Conservation (phyloP, 140 eudicot genomes). For the Stevia rebaudiana region DNA sequence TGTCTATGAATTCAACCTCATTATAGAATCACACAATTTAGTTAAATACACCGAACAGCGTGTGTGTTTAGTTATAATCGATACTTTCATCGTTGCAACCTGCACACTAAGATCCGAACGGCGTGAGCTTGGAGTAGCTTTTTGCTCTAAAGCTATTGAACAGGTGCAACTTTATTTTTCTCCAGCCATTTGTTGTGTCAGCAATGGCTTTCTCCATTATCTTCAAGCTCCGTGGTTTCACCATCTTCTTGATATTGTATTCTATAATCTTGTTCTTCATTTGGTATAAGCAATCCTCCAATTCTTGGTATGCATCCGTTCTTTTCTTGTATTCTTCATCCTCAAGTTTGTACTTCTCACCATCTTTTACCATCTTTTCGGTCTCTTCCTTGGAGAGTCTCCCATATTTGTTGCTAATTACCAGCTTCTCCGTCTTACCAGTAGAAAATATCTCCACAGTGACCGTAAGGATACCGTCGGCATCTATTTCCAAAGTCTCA, state of each 20-base stretch:
- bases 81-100: too few species aligned
- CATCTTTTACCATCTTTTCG: conserved; percentile 22
- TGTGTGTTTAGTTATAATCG: too few species aligned
- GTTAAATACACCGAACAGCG: too few species aligned
- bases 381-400: conserved; percentile 19
- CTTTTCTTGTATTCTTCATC: conserved; percentile 21
- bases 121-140: neutral
- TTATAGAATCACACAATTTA: too few species aligned
- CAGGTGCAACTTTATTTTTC: conserved; percentile 5
- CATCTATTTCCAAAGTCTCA: conserved; percentile 16
- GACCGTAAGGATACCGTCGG: conserved; percentile 23
- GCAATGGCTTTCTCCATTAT: conserved; percentile 2
- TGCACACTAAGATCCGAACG: neutral
- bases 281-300: conserved; percentile 19
- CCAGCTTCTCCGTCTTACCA: conserved; percentile 1
- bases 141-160: neutral
- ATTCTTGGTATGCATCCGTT: conserved; percentile 10
- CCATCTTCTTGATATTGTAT: neutral
- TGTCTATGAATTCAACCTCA: too few species aligned
- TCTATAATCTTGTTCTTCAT: conserved; percentile 18
- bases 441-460: conserved; percentile 10
- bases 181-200: conserved; percentile 23
- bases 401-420: conserved; percentile 5
- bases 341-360: conserved; percentile 14
- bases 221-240: conserved; percentile 12